Conservation (phyloP, 2,329 filamentous ascomycete species). For the Aureobasidium sp. region DNA sequence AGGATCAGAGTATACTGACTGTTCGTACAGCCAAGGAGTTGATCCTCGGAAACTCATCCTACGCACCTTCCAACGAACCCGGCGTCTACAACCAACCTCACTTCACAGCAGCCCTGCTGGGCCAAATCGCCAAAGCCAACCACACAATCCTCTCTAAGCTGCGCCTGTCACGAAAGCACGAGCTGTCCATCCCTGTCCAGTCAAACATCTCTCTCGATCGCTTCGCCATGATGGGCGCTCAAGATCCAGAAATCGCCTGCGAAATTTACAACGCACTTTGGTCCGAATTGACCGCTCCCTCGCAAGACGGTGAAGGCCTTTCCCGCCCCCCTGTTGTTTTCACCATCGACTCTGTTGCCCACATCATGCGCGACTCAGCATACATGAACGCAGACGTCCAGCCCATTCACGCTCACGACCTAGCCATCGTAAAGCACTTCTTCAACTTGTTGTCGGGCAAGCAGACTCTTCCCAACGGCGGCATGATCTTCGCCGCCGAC, state of each 20-base stretch:
- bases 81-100: slow-evolving; percentile 65
- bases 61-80: slow-evolving; percentile 54
- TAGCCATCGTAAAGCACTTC: slow-evolving; percentile 68
- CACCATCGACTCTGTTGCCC: slow-evolving; percentile 67
- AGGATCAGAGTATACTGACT: not conserved
- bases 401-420: slow-evolving; percentile 76
- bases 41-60: slow-evolving; percentile 71
- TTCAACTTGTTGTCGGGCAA: slow-evolving; percentile 59
- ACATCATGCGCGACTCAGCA: slow-evolving; percentile 69
- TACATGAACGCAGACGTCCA: slow-evolving; percentile 67
- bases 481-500: slow-evolving; percentile 66
- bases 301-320: slow-evolving; percentile 31
- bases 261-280: slow-evolving; percentile 72
- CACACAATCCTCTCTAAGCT: slow-evolving; percentile 49
- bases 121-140: slow-evolving; percentile 66
- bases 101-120: slow-evolving; percentile 67
- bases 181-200: slow-evolving; percentile 52
- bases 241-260: slow-evolving; percentile 72
- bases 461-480: slow-evolving; percentile 57
- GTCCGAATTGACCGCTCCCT: slow-evolving; percentile 59
- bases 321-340: slow-evolving; percentile 60
- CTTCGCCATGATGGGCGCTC: slow-evolving; percentile 59
- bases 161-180: slow-evolving; percentile 43
- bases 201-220: slow-evolving; percentile 54
- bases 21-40: slow-evolving; percentile 52